A percentile compares a stretch with the other conserved stretches of the same genome.
Conservation (phyloP, 768 basidiomycete genomes). For the Glaciozyma antarctica region DNA sequence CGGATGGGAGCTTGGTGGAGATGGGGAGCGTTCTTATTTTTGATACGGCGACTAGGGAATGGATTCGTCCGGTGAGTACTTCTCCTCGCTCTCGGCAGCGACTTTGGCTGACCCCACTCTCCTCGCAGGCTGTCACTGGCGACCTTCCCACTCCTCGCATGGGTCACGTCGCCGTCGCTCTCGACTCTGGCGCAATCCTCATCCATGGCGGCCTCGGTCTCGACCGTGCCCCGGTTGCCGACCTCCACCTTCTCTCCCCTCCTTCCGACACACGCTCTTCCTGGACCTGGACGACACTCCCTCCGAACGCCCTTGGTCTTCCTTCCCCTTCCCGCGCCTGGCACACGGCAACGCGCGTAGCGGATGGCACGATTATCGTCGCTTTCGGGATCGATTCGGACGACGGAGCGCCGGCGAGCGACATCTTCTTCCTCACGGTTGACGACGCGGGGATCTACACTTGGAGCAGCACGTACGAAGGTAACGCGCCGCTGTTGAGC, state of each 20-base stretch:
- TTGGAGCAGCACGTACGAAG: constrained; percentile 16
- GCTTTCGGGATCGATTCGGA: constrained; percentile 28
- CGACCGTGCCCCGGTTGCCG: constrained; percentile 5
- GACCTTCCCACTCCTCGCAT: constrained; percentile 21
- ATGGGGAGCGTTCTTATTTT: constrained; percentile 19
- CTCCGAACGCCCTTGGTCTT: neutral
- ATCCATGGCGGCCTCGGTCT: constrained; percentile 29
- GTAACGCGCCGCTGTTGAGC: constrained; percentile 4
- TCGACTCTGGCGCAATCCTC: constrained; percentile 18
- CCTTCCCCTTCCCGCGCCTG: constrained; percentile 19
- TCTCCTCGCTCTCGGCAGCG: neutral
- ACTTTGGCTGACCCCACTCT: neutral
- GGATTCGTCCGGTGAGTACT: constrained; percentile 8
- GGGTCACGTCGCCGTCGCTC: constrained; percentile 23
- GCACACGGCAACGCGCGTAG: constrained; percentile 21
- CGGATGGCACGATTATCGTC: constrained; percentile 18
- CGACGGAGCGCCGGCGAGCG: constrained; percentile 2
- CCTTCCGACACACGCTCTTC: constrained; percentile 3
- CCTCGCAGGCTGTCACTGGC: constrained; percentile 1
- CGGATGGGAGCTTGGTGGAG: constrained; percentile 17
- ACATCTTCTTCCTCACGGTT: constrained; percentile 29
- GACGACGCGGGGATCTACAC: constrained; percentile 15
- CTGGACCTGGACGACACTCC: constrained; percentile 3
- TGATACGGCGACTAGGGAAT: constrained; percentile 10
- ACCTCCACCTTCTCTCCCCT: constrained; percentile 17